Percentiles rank a stretch among this genome's conserved stretches.
Evolutionary conservation across 257 asterid genomes (phyloP).

Genomic region (Solanum pimpinellifolium): DNA sequence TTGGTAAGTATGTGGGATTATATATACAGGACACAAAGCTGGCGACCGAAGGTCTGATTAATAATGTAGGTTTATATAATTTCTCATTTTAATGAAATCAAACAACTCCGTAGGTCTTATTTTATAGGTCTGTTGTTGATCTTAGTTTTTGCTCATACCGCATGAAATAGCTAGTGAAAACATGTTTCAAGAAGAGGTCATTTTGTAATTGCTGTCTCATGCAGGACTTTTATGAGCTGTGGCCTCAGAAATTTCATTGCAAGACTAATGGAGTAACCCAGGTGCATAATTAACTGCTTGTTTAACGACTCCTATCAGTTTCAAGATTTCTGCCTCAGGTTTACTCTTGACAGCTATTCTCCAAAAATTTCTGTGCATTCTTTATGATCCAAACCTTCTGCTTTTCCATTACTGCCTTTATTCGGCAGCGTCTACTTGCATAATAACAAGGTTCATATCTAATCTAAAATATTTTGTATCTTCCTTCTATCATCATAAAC

Average conservation of each 20-base stretch:
- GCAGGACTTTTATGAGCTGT: slow-evolving; percentile 37
- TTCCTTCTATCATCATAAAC: background rate
- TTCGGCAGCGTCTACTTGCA: background rate
- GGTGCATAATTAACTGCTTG: slow-evolving; percentile 9
- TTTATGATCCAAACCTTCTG: background rate
- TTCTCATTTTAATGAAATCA: background rate
- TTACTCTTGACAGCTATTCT: background rate
- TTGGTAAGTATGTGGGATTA: background rate
- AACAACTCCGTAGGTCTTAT: background rate
- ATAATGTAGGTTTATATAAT: background rate
- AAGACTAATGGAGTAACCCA: slow-evolving; percentile 48
- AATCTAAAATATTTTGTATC: background rate
- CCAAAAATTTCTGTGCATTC: background rate
- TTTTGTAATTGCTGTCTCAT: background rate
- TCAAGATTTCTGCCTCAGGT: background rate
- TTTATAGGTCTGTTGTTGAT: background rate
- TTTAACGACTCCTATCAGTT: background rate
- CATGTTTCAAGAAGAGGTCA: background rate
- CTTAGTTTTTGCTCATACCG: background rate
- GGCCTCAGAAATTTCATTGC: slow-evolving; percentile 39
- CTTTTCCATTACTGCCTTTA: background rate
- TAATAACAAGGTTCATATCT: background rate
- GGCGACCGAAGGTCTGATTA: background rate
- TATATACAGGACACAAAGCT: background rate
- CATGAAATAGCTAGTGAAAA: background rate